Evolutionary conservation across 2,329 filamentous ascomycete species (phyloP), one percentile per base, ranked within the genome.

Genomic region (Chaetomium sp.): DNA sequence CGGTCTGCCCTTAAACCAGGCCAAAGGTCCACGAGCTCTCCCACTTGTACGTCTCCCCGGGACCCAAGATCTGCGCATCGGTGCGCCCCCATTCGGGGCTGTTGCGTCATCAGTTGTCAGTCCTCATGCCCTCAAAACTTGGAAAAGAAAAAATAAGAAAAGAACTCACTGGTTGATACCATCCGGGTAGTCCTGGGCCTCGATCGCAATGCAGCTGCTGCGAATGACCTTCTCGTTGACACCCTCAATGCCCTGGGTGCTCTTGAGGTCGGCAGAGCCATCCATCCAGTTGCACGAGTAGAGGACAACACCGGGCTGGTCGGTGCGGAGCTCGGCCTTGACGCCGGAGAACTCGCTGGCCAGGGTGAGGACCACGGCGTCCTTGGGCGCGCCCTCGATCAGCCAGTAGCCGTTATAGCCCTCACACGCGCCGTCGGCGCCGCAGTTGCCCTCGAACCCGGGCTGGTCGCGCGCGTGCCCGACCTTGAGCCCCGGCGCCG

Each of bases 111-210:
- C 23, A 56, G 50, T 25, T 50, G n/a, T 38, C 31, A 56, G 19
- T 21, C 53, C 16, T n/a, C 13, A 57, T 31, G 1, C 8, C 19
- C 19, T 6, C 23, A 47, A 21, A 8, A n/a, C 16, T 19, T 5
- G 23, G 19, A 47, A 13, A 53, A 31, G 58, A 59, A 61, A 31
- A 38, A 65, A 55, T 42, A 53, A 16, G 23, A 33, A 12, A 33
- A 42, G 51, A 53, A 77, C 80, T 75, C 72, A 82, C 80, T 90
- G 83, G 74, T 92, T 93, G 76, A 93, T 90, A 2, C 85, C 90
- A 74, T 92, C 89, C 65, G 91, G 90, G 81, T 87, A 93, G 73
- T 90, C 89, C 75, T 92, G 86, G 2, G 90, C 87, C 77, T 93
- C 90, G 73, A 93, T 86, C 35, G 91, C 90, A 7, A 92, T 74